phyloP scores from a whole-genome alignment of 2,329 filamentous ascomycete species.

The Apiospora hydei region DNA sequence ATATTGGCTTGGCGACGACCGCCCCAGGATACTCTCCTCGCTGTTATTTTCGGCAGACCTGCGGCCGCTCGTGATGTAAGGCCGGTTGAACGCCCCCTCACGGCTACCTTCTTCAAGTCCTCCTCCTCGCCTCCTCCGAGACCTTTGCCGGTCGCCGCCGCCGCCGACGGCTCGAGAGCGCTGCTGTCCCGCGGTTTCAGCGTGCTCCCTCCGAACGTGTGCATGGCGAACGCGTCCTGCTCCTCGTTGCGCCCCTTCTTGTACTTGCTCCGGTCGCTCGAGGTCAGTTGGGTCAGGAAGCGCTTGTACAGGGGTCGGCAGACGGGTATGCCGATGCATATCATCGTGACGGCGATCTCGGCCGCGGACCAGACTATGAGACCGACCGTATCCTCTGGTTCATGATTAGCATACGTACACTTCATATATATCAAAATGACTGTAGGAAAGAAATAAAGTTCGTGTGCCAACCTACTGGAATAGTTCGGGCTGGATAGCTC shows the following conservation, averaged over 20 bases:
- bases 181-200: neutral
- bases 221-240: neutral
- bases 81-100: neutral
- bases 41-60: neutral
- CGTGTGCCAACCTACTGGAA: neutral
- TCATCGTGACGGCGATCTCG: constrained; percentile 14
- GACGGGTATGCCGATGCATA: constrained; percentile 2
- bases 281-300: neutral
- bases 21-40: constrained; percentile 5
- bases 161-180: neutral
- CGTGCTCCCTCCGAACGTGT: neutral
- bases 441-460: neutral
- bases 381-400: neutral
- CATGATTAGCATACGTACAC: neutral
- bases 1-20: neutral
- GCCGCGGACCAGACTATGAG: neutral
- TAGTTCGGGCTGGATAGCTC: neutral
- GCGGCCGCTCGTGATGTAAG: neutral
- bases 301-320: neutral
- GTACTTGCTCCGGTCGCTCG: neutral
- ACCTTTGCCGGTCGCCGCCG: neutral
- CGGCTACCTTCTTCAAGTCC: neutral
- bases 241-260: neutral
- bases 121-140: too few species aligned
- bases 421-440: neutral